Evolutionary conservation across 106 monocot species (phyloP).

Genomic region (Posidonia australis): DNA sequence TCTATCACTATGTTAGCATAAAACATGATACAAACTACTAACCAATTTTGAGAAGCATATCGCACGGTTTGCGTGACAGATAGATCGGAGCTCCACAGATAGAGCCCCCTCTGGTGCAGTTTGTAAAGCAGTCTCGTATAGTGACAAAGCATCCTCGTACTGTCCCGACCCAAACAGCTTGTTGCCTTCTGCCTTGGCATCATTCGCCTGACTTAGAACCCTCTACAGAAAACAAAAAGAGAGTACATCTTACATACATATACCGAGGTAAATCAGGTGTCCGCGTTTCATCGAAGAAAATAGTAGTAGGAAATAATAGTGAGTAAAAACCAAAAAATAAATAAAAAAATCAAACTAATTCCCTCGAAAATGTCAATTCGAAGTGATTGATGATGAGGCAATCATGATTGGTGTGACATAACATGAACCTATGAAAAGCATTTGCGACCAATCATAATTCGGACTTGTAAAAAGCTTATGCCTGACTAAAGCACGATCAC

Average conservation of each 20-base stretch:
- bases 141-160: conserved; percentile 53
- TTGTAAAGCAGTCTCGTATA: conserved; percentile 58
- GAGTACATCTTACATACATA: background rate
- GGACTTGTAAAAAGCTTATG: no score
- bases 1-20: background rate
- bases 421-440: no score
- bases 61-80: conserved; percentile 73
- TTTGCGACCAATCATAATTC: no score
- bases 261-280: background rate
- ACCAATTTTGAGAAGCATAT: conserved; percentile 79
- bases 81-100: conserved; percentile 56
- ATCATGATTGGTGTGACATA: no score
- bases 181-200: conserved; percentile 68
- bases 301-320: no score
- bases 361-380: no score
- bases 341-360: no score
- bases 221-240: conserved; percentile 23
- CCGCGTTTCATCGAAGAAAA: no score
- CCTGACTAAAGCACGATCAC: no score
- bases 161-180: conserved; percentile 42
- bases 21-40: background rate
- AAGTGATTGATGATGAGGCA: no score
- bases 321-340: no score
- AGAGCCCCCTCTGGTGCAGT: conserved; percentile 53
- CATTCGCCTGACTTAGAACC: conserved; percentile 55